Evolutionary conservation across 345 rosid species (phyloP), one percentile per base, ranked within the genome.

Genomic region (Lenwebbia sp.): DNA sequence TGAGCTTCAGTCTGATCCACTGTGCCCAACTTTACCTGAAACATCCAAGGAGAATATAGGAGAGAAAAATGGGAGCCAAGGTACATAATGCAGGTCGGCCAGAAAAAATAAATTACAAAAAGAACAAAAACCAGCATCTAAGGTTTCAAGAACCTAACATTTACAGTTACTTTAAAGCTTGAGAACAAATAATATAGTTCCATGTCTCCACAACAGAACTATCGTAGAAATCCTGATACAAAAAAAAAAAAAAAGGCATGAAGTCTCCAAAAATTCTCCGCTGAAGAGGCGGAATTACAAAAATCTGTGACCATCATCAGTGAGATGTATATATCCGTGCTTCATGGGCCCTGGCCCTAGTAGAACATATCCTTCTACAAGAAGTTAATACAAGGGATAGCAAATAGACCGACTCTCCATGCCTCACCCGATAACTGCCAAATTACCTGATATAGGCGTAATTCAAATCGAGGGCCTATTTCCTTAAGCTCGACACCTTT

Each of bases 401-500:
- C 44, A 83, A 13, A 70, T 70, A 70, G 17, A 85, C 11, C 10
- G 0, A 56, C 47, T 70, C 47, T 70, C 47, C 81, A 70, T 33
- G 81, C 47, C 47, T 70, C 47, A 5, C 78, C 47, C 26, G 0
- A 70, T 70, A 44, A 13, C 47, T 40, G 30, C n/a, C 60, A 37
- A 85, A 4, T 56, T 92, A 97, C 99, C 95, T 95, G 94, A 91
- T 95, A 96, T 41, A 94, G 96, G 82, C 93, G 93, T 92, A 97
- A 88, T 87, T 97, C 99, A 84, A 96, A 97, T 65, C 98, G 90
- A 62, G 99, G 99, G 88, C 99, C 99, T 51, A 95, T 90, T 86
- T 96, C 99, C 90, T 92, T 93, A 82, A 97, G 96, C 89, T 94
- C 98, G 28, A 95, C 62, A 41, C 96, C 89, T 88, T 94, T 97